Base-by-base conservation (phyloP, 805 yeast genomes). In the Saturnispora besseyi region DNA sequence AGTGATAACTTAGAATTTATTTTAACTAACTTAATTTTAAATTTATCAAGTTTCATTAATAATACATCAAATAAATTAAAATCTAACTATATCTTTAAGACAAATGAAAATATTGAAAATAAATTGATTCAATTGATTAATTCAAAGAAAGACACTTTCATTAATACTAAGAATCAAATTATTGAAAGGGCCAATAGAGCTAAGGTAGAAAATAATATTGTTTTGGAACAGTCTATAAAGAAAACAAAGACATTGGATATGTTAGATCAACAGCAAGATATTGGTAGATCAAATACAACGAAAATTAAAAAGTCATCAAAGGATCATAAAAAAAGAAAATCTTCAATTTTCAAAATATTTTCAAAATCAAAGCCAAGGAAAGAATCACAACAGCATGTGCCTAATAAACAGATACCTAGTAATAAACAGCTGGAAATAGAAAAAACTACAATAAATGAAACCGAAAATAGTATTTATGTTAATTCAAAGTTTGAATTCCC, bases 1-100 rank as follows among this genome's bases (percentile, higher is more conserved):
- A 53, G 63, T 22, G 47, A 57, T 2, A 67, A 69, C 13, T 62
- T 78, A 15, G 60, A 73, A 4, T 57, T 57, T 1, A 57, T 63
- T 21, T 54, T 79, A 28, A 61, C 71, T 4, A 64, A 24, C 11
- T 24, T 63, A 13, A 73, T 74, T 49, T 52, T 75, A 4, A 22
- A 24, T 38, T 13, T 22, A 12, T 12, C 28, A 12, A 24, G 9
- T 38, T 12, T 24, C 9, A 22, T 40, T n/a, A 33, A 46, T 33
- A 22, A 40, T 7, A 59, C 70, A 12, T 66, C 65, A 5, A 73
- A 74, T 52, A 57, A 60, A 4, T 51, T 45, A 3, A 53, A 67
- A 47, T 55, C 61, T 1, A 58, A 55, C 11, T 49, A 55, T 12
- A 55, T 73, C 18, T 51, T 70, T 6, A 47, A 55, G 2, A 55